Base-by-base conservation (phyloP, 139 green algal genomes). In the Chlamydomonas sp. region DNA sequence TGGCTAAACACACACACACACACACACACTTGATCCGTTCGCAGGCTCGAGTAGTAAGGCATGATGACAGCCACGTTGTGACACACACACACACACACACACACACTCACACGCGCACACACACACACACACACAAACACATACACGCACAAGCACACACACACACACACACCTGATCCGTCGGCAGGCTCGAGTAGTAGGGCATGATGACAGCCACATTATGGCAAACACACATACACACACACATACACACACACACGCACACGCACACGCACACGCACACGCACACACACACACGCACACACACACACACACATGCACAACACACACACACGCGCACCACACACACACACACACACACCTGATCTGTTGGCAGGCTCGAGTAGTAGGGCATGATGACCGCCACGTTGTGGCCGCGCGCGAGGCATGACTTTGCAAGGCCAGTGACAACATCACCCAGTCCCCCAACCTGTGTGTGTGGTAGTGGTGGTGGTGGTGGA, bases 381-480 rank as follows among this genome's bases (percentile, higher is more conserved):
- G 94, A 81, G 74, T 98, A 98, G 71, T 90, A 97, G 31, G 93
- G 90, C 78, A 93, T 83, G 68, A 89, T 81, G 26, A 93, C 84
- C 26, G 89, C 78, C 49, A 96, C 88, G 37, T 77, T 61, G 81
- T 95, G 89, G 0, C 90, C 90, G 1, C 84, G 73, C 1, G 75
- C 75, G 31, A 85, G 50, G 60, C 79, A 90, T n/a, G 88, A 84
- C 34, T 79, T 75, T 30, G 82, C 78, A 37, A 96, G 77, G 2
- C 90, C 90, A 5, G 83, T 87, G 37, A 97, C 90, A 22, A 98
- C 92, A 71, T 98, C 92, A n/a, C 86, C 92, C 48, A 98, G 79
- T n/a, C 92, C 92, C 5, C 92, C 92, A 0, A 94, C 87, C 85
- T 91, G 79, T 38, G 2, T 16, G 13, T 54, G 61, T 35, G 6